phyloP scores from a whole-genome alignment of 257 asterid species.

The Rehmannia glutinosa region DNA sequence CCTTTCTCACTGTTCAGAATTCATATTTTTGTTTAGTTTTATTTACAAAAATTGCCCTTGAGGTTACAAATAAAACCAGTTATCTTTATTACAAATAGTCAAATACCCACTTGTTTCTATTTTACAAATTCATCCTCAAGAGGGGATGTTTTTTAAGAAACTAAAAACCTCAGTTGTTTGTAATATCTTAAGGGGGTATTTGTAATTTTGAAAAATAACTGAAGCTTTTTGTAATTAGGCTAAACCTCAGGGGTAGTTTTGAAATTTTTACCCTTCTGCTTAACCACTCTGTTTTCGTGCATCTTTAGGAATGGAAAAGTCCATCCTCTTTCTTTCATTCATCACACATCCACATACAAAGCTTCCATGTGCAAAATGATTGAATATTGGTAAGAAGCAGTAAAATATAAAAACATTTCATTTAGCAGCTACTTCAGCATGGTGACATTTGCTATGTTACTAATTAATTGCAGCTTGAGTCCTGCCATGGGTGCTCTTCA shows the following conservation, averaged over 20 bases:
- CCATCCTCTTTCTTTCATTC: conserved; percentile 86
- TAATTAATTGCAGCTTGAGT: conserved; percentile 62
- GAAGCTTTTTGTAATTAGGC: too few species aligned
- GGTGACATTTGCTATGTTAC: conserved; percentile 14
- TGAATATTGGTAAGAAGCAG: conserved; percentile 89
- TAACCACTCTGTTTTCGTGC: neutral
- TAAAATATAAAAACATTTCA: neutral
- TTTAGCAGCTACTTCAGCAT: neutral
- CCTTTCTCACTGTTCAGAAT: neutral
- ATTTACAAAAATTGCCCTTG: too few species aligned
- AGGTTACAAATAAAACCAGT: too few species aligned
- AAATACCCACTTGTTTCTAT: too few species aligned
- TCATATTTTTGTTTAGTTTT: neutral
- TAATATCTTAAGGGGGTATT: too few species aligned
- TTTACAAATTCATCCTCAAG: too few species aligned
- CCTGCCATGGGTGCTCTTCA: conserved; percentile 89
- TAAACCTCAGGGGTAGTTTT: too few species aligned
- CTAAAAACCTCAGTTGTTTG: too few species aligned
- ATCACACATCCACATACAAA: conserved; percentile 94
- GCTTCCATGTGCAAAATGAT: conserved; percentile 98
- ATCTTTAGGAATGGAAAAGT: conserved; percentile 61
- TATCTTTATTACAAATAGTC: too few species aligned
- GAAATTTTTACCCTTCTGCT: too few species aligned
- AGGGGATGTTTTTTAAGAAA: too few species aligned
- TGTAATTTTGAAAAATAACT: too few species aligned